Evolutionary conservation across 441 rosid species (phyloP), one percentile per base, ranked within the genome.

Genomic region (Breynia disticha): DNA sequence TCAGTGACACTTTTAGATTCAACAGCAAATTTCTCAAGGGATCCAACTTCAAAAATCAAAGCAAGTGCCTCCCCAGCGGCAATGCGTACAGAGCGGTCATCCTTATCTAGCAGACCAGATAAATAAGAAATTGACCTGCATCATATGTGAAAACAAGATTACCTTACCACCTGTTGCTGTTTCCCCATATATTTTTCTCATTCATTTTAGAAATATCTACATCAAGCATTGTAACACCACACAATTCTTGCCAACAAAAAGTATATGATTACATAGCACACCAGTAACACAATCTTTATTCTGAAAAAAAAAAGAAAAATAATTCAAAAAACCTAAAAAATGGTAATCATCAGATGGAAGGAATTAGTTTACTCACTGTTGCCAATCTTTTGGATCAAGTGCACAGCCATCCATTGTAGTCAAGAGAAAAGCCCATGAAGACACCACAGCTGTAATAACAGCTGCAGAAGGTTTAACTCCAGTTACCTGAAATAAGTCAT

Each of bases 1-100:
- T 77, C 76, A 59, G 55, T 28, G 35, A 28, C 35, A 2, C 35
- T 3, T 28, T 28, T 28, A 28, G 35, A 68, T 63, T 68, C 81
- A 42, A 78, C 69, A 57, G 81, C 69, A 21, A 80, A 73, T 72
- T 86, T 93, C 63, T 83, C 96, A 14, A 93, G 59, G 63, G 62
- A 67, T 65, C 83, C 95, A 16, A 66, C 64, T 75, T 82, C 99
- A 72, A 85, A 85, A 56, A 94, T 79, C 38, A 90, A 49, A 9
- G 90, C 99, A 48, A 94, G 63, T 19, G 96, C 94, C 73, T 85
- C 96, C 44, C 99, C 99, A 64, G 94, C 91, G 61, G 97, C 91
- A 69, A 94, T 83, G 65, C 99, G 97, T 14, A 82, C 72, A 48
- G 86, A 67, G 35, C 99, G 84, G 46, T 94, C 97, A 64, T 87